A percentile compares a stretch with the other conserved stretches of the same genome.
Evolutionary conservation across 2,329 filamentous ascomycete species (phyloP).

Genomic region (Coniochaeta sp.): DNA sequence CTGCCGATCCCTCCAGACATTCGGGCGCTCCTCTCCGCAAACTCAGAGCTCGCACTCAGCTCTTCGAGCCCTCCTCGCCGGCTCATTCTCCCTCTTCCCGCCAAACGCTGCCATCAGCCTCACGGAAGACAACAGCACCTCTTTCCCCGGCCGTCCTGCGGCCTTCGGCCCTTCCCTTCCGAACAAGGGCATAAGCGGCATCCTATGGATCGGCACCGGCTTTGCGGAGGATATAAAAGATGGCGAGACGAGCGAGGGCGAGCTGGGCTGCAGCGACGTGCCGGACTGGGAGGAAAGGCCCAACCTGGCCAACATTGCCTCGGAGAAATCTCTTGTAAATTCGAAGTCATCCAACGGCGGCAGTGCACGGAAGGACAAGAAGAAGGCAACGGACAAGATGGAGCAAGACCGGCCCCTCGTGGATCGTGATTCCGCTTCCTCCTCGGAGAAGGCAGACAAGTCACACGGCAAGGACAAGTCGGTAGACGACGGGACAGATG

Average conservation of each 20-base stretch:
- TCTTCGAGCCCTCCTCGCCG: slow-evolving; percentile 55
- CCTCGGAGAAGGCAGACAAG: slow-evolving; percentile 13
- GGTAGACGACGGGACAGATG: slow-evolving; percentile 72
- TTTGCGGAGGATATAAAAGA: slow-evolving; percentile 74
- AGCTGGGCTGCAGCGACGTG: slow-evolving; percentile 91
- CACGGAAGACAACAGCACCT: slow-evolving; percentile 96
- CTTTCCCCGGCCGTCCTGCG: slow-evolving; percentile 87
- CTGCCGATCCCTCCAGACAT: slow-evolving; percentile 42
- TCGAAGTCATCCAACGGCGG: slow-evolving; percentile 19
- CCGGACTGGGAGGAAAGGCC: slow-evolving; percentile 70
- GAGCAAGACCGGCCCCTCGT: slow-evolving; percentile 20
- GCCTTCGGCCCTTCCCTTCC: slow-evolving; percentile 83
- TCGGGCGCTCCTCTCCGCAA: slow-evolving; percentile 18
- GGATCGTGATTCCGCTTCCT: slow-evolving; percentile 16
- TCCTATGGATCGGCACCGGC: slow-evolving; percentile 88
- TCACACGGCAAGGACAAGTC: slow-evolving; percentile 19
- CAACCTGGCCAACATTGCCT: slow-evolving; percentile 28
- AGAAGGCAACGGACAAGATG: slow-evolving; percentile 16
- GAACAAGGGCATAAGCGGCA: slow-evolving; percentile 70
- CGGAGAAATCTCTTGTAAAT: slow-evolving; percentile 33
- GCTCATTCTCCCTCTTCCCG: slow-evolving; percentile 83
- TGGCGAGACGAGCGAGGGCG: slow-evolving; percentile 60
- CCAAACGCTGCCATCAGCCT: slow-evolving; percentile 93
- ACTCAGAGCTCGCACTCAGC: slow-evolving; percentile 23
- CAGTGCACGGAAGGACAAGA: slow-evolving; percentile 27